phyloP scores from a whole-genome alignment of 139 green algal species.

The Picochlorum sp. region DNA sequence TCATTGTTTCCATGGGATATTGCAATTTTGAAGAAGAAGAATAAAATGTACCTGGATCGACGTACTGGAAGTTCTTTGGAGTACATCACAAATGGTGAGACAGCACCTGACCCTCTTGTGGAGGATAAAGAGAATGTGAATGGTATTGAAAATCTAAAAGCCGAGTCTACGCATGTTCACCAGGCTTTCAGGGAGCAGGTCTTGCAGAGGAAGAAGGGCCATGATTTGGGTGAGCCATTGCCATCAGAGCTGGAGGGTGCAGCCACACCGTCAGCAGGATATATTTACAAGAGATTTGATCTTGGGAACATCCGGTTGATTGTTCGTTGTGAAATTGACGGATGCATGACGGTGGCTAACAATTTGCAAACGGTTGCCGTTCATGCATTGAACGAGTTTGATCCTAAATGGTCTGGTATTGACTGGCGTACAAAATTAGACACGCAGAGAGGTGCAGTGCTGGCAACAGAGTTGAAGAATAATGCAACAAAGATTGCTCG shows the following conservation, averaged over 20 bases:
- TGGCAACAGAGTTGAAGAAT: conserved; percentile 97
- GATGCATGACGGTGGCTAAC: conserved; percentile 40
- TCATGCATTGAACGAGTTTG: conserved; percentile 95
- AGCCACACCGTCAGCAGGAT: conserved; percentile 2
- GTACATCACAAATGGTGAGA: conserved; percentile 72
- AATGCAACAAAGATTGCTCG: conserved; percentile 96
- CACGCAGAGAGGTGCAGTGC: conserved; percentile 87
- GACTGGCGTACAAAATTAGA: conserved; percentile 96
- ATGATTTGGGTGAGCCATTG: conserved; percentile 4
- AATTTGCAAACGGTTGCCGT: conserved; percentile 66
- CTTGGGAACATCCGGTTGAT: conserved; percentile 64
- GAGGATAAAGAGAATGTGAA: conserved; percentile 93
- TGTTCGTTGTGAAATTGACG: conserved; percentile 90
- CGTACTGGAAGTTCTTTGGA: conserved; percentile 68
- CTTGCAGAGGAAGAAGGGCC: conserved; percentile 32
- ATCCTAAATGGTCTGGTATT: conserved; percentile 61
- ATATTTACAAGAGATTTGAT: conserved; percentile 73
- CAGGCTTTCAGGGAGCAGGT: conserved; percentile 89
- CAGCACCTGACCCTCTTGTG: conserved; percentile 46
- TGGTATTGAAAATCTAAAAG: conserved; percentile 68
- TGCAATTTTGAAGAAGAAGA: conserved; percentile 48
- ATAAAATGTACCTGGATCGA: conserved; percentile 82
- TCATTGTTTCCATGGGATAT: conserved; percentile 91
- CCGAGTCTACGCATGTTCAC: conserved; percentile 89
- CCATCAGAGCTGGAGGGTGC: background rate